Base-by-base conservation (phyloP, 345 rosid genomes). In the Brassica incana region DNA sequence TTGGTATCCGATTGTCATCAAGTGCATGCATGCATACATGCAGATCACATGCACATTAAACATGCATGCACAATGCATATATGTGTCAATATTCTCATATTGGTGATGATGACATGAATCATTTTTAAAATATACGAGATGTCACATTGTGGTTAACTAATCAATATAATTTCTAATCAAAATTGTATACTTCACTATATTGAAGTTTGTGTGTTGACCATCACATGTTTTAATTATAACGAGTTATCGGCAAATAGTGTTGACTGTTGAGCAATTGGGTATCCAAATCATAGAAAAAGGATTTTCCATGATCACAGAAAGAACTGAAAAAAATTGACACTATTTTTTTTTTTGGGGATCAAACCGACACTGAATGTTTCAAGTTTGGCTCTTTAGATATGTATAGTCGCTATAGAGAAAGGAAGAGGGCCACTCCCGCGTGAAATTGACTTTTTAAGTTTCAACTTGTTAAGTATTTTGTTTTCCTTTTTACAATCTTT, bases 381-480 rank as follows among this genome's bases (percentile, higher is more conserved):
- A 75, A 50, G 66, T 68, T 75, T 80, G 83, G 80, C 80, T 80
- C 73, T 80, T 75, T 80, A 56, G 83, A 65, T 64, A 80, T 70
- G 80, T 69, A 64, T 48, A 80, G 80, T 70, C 83, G 16, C 67
- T 43, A 65, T 56, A 69, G 69, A 75, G 68, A 18, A 80, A 75
- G 66, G 14, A 78, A 79, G 75, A 29, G 30, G 75, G 71, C 76
- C 79, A 80, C 78, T 74, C 15, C 60, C 75, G 15, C 5, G 54
- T 65, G 83, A 80, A 80, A 80, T 52, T 29, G 83, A 75, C 76
- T 18, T 18, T 18, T 18, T 18, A 18, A 18, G 18, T 18, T 18
- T 18, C 18, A 18, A 18, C 18, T 18, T 18, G 18, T 6, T 38
- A 38, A 23, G 14, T 27, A 14, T 48, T 71, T n/a, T 25, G 35